Percentiles rank a stretch among this genome's conserved stretches.
phyloP scores from a whole-genome alignment of 148 eudicot species.

The Vaccinium macrocarpon region DNA sequence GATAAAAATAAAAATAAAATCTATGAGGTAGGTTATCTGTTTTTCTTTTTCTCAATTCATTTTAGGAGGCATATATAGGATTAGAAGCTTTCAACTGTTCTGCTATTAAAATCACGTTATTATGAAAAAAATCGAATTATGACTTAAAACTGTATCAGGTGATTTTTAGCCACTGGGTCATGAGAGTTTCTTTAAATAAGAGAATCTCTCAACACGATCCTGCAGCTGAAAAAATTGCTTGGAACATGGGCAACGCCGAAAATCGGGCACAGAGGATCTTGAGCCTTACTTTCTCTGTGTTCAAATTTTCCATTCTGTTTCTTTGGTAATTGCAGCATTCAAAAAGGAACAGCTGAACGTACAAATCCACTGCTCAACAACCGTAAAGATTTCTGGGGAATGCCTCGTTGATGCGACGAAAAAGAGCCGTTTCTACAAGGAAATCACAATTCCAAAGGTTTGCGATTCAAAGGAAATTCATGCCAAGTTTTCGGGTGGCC shows the following conservation, averaged over 20 bases:
- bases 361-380: conserved; percentile 39
- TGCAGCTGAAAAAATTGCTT: too few species aligned
- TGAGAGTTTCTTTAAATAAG: too few species aligned
- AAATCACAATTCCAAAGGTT: conserved; percentile 37
- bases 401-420: conserved; percentile 30
- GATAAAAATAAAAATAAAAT: too few species aligned
- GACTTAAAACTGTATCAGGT: neutral
- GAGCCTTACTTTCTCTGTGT: neutral
- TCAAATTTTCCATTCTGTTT: neutral
- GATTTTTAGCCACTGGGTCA: too few species aligned
- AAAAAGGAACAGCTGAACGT: conserved; percentile 63
- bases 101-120: neutral
- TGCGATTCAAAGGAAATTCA: conserved; percentile 42
- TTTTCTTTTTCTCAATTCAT: too few species aligned
- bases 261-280: too few species aligned
- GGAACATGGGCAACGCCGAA: too few species aligned
- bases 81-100: neutral
- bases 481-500: conserved; percentile 44
- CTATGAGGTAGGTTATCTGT: neutral
- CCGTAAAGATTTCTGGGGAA: conserved; percentile 62
- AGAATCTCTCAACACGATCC: too few species aligned
- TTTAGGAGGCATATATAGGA: neutral
- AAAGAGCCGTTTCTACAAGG: conserved; percentile 47
- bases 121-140: neutral
- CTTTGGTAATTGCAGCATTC: conserved; percentile 38